Evolutionary conservation across 2,329 filamentous ascomycete species (phyloP), one percentile per base, ranked within the genome.

Genomic region (Penicillium sp.): DNA sequence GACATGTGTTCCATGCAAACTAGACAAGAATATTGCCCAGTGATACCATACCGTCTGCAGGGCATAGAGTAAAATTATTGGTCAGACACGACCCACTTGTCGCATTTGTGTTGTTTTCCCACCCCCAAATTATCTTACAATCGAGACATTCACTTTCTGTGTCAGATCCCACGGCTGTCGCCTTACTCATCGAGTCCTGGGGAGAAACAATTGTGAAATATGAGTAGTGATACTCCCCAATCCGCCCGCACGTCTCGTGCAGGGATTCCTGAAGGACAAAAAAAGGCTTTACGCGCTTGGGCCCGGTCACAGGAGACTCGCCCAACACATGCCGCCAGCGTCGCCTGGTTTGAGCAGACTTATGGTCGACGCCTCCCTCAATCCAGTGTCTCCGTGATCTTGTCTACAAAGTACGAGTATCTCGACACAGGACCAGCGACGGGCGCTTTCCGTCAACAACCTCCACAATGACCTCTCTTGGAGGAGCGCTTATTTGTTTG

Each of bases 281-380:
- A 59, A n/a, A 50, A 61, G 28, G 49, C 59, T 26, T 56, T 61
- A 37, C 59, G 59, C 13, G 49, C 19, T 28, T 61, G 56, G 59
- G 28, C 19, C n/a, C 22, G 35, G 30, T 28, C 35, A 13, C 59
- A 61, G 42, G 37, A 33, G n/a, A 28, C 47, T 15, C 55, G 55
- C 19, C 59, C 56, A 12, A 59, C 55, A 9, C 55, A 59, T 33
- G 33, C 56, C 28, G 37, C 57, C 17, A 51, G 55, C 26, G 24
- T 50, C 12, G 49, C 19, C n/a, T 61, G 59, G 59, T 61, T 61
- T 12, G 24, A 61, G 49, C 45, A n/a, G 17, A 40, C 59, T 5
- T 61, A 49, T 38, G 35, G 40, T 26, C 45, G 59, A 8, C 33
- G 24, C 15, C 33, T 61, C 9, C 49, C 55, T n/a, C 59, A 54